Base-by-base conservation (phyloP, 2,329 filamentous ascomycete species). In the Aspergillus luchuensis region DNA sequence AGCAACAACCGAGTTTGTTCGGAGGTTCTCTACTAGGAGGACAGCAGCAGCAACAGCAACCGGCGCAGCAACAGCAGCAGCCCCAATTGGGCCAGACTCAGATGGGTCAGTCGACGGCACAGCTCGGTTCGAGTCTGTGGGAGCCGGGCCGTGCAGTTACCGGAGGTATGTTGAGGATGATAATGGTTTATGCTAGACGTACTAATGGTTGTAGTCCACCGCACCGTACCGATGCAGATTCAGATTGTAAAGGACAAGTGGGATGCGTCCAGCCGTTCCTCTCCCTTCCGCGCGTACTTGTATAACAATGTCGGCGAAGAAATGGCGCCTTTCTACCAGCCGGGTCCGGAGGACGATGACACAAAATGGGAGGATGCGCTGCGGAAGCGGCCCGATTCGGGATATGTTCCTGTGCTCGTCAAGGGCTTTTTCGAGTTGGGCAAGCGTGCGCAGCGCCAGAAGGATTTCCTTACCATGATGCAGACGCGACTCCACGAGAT, bases 331-430 rank as follows among this genome's bases (percentile, higher is more conserved):
- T 88, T 87, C 76, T 89, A 85, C 72, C 82, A 84, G 61, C 85
- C 85, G 2, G 77, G 81, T 8, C 73, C 80, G 2, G 79, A 82
- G 56, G 87, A 89, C 63, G 84, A 88, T 63, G 83, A 85, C 64
- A 77, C 79, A 52, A 85, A 85, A 69, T 89, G 86, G 86, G 87
- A 89, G 69, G 85, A 87, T 64, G 87, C 87, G 15, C 73, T 89
- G 49, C 80, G 82, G 36, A 82, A 85, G 66, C 83, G 87, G 66
- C 87, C 87, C 0, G 80, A 76, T 39, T 76, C 82, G 28, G 81
- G 81, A 33, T 84, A 83, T 58, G 85, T 89, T 13, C 87, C 87
- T 2, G 81, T 88, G 8, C 78, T 87, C 6, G 83, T 83, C 10
- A 81, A 81, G 48, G 87, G 87, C 19, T 89, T 89, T 69, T 80